Evolutionary conservation across 257 asterid species (phyloP).

Genomic region (Verbascum thapsus): DNA sequence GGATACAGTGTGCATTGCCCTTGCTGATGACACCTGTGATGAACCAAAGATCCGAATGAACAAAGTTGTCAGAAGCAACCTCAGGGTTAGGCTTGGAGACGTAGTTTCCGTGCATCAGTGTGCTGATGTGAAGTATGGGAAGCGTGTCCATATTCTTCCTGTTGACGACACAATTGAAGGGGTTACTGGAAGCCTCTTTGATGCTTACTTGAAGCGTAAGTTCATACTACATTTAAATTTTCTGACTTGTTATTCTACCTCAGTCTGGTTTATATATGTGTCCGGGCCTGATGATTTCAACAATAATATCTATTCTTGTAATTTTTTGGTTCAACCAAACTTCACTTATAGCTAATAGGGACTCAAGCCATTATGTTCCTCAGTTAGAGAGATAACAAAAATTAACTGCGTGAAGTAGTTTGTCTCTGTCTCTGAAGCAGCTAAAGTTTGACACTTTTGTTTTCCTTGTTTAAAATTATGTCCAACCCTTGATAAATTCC

Average conservation of each 20-base stretch:
- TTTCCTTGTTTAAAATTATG: too few relatives aligned
- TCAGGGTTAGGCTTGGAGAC: constrained; percentile 67
- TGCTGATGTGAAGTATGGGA: constrained; percentile 63
- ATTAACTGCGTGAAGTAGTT: too few relatives aligned
- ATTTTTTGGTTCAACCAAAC: too few relatives aligned
- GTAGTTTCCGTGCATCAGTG: constrained; percentile 73
- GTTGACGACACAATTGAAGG: constrained; percentile 74
- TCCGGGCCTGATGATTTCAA: too few relatives aligned
- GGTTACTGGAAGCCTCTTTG: constrained; percentile 64
- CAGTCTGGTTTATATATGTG: too few relatives aligned
- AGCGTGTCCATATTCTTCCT: constrained; percentile 59
- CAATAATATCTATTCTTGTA: too few relatives aligned
- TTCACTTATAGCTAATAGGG: too few relatives aligned
- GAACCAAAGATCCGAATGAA: constrained; percentile 69
- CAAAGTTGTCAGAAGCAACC: constrained; percentile 73
- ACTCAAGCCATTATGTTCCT: too few relatives aligned
- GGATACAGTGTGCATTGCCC: constrained; percentile 68
- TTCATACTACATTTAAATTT: background rate
- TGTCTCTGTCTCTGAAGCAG: too few relatives aligned
- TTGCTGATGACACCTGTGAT: constrained; percentile 72
- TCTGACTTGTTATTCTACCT: background rate
- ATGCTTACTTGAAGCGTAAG: constrained; percentile 70
- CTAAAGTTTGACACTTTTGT: too few relatives aligned
- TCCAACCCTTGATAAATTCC: too few relatives aligned
- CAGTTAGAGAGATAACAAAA: too few relatives aligned